A percentile compares a stretch with the other conserved stretches of the same genome.
phyloP scores from a whole-genome alignment of 2,329 filamentous ascomycete genomes.

The Nigrospora osmanthi region DNA sequence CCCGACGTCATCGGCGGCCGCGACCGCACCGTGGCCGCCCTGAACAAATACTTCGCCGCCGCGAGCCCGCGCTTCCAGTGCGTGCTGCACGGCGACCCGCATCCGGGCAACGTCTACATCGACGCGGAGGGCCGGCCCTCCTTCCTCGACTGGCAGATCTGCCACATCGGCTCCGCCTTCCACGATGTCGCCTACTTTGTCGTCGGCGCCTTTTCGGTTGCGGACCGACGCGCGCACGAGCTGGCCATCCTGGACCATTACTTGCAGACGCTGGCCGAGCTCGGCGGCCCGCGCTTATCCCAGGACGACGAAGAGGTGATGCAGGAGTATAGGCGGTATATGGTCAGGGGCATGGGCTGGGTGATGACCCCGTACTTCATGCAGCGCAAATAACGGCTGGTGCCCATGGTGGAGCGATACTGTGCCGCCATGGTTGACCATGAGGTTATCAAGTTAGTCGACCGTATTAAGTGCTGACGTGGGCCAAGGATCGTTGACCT shows the following conservation, averaged over 20 bases:
- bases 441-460: constrained; percentile 21
- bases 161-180: constrained; percentile 31
- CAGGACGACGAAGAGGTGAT: constrained; percentile 20
- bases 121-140: constrained; percentile 22
- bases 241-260: constrained; percentile 28
- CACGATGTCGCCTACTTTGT: constrained; percentile 34
- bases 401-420: constrained; percentile 22
- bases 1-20: constrained; percentile 29
- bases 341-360: constrained; percentile 24
- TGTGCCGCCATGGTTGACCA: constrained; percentile 28
- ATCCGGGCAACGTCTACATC: constrained; percentile 35
- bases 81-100: constrained; percentile 34
- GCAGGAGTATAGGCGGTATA: constrained; percentile 22
- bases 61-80: constrained; percentile 29
- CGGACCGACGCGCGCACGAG: constrained; percentile 31
- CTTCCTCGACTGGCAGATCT: constrained; percentile 34
- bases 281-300: constrained; percentile 24
- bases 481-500: too few relatives aligned
- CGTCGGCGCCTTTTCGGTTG: constrained; percentile 26
- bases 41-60: constrained; percentile 26
- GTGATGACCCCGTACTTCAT: constrained; percentile 17
- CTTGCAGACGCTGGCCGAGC: constrained; percentile 19
- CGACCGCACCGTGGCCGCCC: constrained; percentile 22
- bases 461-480: too few relatives aligned
- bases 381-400: constrained; percentile 26